Evolutionary conservation across 805 yeast species (phyloP).

Genomic region (Debaryomyces castellii): DNA sequence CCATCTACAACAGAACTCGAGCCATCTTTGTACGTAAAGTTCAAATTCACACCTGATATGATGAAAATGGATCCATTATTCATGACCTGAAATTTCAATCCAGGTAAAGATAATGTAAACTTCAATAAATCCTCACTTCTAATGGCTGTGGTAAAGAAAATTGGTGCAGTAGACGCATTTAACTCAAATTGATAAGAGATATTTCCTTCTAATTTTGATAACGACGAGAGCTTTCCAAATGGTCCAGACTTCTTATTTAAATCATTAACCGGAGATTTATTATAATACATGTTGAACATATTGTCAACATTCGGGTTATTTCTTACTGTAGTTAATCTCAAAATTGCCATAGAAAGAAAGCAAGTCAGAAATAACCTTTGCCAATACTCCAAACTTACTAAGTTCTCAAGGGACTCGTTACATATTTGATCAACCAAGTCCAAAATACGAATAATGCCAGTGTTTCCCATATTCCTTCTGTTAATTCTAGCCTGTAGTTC

Average conservation of each 20-base stretch:
- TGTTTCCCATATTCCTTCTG: conserved; percentile 42
- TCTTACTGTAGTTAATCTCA: conserved; percentile 26
- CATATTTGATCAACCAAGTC: conserved; percentile 40
- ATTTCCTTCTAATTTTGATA: neutral
- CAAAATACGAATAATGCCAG: conserved; percentile 38
- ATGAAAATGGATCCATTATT: conserved; percentile 39
- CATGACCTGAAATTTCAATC: conserved; percentile 39
- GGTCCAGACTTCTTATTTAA: neutral
- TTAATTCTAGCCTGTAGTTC: conserved; percentile 34
- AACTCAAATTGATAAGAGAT: conserved; percentile 54
- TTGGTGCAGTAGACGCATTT: conserved; percentile 61
- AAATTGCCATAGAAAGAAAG: conserved; percentile 29
- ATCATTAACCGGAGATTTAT: neutral
- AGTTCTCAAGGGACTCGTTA: conserved; percentile 28
- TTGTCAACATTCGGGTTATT: conserved; percentile 5
- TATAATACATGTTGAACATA: neutral
- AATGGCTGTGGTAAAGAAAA: conserved; percentile 54
- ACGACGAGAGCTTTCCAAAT: neutral
- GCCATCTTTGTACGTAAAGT: conserved; percentile 60
- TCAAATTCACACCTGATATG: conserved; percentile 25
- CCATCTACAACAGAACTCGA: conserved; percentile 65
- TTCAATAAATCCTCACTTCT: conserved; percentile 40
- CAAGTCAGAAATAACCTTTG: conserved; percentile 30
- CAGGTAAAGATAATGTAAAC: conserved; percentile 32
- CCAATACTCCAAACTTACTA: conserved; percentile 37